Evolutionary conservation across 2,329 filamentous ascomycete species (phyloP), one percentile per base, ranked within the genome.

Genomic region (Graphilbum fragrans): DNA sequence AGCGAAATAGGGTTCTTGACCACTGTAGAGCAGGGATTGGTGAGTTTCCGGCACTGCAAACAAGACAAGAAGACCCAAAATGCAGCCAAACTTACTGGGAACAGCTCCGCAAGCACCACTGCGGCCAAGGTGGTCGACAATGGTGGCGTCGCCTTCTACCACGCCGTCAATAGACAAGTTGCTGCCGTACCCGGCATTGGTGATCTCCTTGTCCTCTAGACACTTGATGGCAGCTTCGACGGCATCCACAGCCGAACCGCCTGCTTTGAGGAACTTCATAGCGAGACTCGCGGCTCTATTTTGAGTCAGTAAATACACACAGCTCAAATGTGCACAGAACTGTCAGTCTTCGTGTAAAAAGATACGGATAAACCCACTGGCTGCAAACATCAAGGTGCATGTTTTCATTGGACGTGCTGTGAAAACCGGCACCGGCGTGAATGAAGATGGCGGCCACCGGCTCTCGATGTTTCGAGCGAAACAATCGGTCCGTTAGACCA

Each of bases 181-280:
- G 62, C 92, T 98, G 37, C 93, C 92, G 57, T 84, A 96, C 0
- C 92, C 92, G 31, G 90, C 85, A 58, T 98, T 98, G 29, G 93
- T 98, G 50, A 98, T 93, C 53, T 95, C 87, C 43, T 83, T 80
- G 57, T 98, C 86, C 62, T 98, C 92, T 17, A 98, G 76, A 18
- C 86, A 70, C 50, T 82, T 85, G 53, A 98, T 78, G 23, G 92
- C 86, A 39, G 83, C 81, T 60, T 95, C 92, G 19, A 95, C 82
- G 16, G 88, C 92, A 55, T 96, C 86, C 4, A 90, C 70, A 5
- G 92, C 86, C 34, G 79, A 77, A 10, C 80, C 83, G 20, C 92
- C 92, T 47, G 73, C 75, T 53, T 75, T 82, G 45, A 98, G 66
- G 46, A 93, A 72, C 39, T 71, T 72, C 84, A 96, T 95, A 27